Conservation (phyloP, 1,284 basidiomycete genomes). For the Ceratobasidium sp. region DNA sequence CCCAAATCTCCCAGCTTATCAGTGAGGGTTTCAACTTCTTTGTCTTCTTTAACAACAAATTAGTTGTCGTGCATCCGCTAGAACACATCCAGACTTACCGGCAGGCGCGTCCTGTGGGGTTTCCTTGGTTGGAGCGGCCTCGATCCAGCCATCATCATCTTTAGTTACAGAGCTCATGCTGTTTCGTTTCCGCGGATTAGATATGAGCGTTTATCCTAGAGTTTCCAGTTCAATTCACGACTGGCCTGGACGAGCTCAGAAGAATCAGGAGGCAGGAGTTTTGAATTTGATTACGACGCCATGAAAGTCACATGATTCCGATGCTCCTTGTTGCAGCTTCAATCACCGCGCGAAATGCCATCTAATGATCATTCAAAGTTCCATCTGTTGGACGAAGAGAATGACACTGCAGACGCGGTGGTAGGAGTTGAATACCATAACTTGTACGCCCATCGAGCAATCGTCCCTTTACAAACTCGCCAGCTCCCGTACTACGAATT, state of each 20-base stretch:
- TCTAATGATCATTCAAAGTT: slow-evolving; percentile 6
- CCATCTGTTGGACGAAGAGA: slow-evolving; percentile 17
- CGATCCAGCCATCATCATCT: slow-evolving; percentile 40
- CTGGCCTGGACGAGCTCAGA: no score
- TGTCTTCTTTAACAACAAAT: neutral
- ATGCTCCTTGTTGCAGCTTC: neutral
- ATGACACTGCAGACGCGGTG: slow-evolving; percentile 24
- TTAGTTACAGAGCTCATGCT: slow-evolving; percentile 41
- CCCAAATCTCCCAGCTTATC: slow-evolving; percentile 25
- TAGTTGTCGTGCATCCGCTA: neutral
- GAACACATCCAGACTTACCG: neutral
- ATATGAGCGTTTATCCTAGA: no score
- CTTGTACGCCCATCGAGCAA: slow-evolving; percentile 20
- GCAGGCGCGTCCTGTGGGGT: neutral
- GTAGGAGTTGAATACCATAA: slow-evolving; percentile 27
- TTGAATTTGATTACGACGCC: no score
- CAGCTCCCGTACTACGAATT: slow-evolving; percentile 35
- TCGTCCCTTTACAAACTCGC: slow-evolving; percentile 10
- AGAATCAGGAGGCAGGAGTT: no score
- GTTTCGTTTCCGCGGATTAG: no score
- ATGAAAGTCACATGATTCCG: slow-evolving; percentile 16
- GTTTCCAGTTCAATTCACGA: no score
- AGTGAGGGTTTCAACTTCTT: slow-evolving; percentile 24
- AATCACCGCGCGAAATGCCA: slow-evolving; percentile 10
- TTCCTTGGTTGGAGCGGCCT: slow-evolving; percentile 31